A percentile compares a stretch with the other conserved stretches of the same genome.
Evolutionary conservation across 2,329 filamentous ascomycete genomes (phyloP).

Genomic region (Clarireedia sp.): DNA sequence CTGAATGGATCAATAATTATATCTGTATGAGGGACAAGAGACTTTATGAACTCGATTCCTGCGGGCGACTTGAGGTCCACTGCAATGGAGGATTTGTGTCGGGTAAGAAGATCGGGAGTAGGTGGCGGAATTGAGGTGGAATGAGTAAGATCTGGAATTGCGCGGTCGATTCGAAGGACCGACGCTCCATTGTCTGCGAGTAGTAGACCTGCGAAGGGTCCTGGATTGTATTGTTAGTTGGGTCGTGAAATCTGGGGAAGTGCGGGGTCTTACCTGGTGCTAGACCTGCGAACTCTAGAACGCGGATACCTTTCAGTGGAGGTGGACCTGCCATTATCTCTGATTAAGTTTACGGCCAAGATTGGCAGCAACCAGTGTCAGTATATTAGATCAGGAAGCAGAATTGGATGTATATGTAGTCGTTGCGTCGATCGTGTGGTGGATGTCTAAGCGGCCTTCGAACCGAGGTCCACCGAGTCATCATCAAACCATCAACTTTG

Average conservation of each 20-base stretch:
- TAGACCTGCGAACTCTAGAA: constrained; percentile 58
- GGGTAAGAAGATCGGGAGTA: constrained; percentile 65
- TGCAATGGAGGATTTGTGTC: constrained; percentile 72
- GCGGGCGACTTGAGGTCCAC: constrained; percentile 65
- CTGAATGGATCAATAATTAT: constrained; percentile 90
- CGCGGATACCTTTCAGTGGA: constrained; percentile 50
- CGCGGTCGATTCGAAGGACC: constrained; percentile 77
- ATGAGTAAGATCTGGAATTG: constrained; percentile 38
- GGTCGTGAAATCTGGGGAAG: constrained; percentile 28
- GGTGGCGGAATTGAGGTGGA: constrained; percentile 36
- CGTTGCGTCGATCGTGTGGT: too few species aligned
- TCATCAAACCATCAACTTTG: too few species aligned
- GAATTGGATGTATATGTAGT: too few species aligned
- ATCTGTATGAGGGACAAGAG: constrained; percentile 57
- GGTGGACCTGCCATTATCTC: constrained; percentile 23
- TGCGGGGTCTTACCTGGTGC: constrained; percentile 43
- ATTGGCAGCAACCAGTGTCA: too few species aligned
- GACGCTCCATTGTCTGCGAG: constrained; percentile 84
- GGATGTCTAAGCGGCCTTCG: too few species aligned
- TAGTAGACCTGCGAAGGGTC: constrained; percentile 80
- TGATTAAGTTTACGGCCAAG: too few species aligned
- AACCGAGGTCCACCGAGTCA: too few species aligned
- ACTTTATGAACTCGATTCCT: constrained; percentile 59
- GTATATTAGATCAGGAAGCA: too few species aligned
- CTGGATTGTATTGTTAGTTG: constrained; percentile 35